A percentile compares a stretch with the other conserved stretches of the same genome.
These are phyloP conservation scores for Haberlea rhodopensis DNA, from an alignment of 257 asterid genomes.

Conservation along the genomic window DNA sequence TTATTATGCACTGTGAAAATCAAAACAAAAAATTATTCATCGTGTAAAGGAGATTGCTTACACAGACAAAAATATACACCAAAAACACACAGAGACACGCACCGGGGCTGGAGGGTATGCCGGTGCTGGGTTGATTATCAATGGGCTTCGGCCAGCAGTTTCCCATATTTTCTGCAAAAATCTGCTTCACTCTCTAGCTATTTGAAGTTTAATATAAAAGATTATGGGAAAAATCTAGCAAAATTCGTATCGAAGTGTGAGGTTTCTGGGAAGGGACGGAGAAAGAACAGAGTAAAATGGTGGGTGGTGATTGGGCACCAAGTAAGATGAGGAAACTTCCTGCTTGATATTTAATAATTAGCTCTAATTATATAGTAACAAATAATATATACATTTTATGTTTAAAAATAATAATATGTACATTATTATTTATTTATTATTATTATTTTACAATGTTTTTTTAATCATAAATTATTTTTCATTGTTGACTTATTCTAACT, in stretches of 20 bases:
- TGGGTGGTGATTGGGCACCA: conserved; percentile 14
- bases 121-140: conserved; percentile 25
- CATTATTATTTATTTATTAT: too few relatives aligned
- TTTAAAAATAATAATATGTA: too few relatives aligned
- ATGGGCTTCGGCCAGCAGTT: conserved; percentile 47
- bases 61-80: too few relatives aligned
- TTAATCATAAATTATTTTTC: too few relatives aligned
- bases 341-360: too few relatives aligned
- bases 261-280: conserved; percentile 27
- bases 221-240: too few relatives aligned
- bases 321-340: background rate
- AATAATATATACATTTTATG: too few relatives aligned
- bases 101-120: conserved; percentile 38
- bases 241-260: conserved; percentile 9
- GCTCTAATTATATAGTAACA: too few relatives aligned
- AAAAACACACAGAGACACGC: background rate
- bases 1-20: conserved; percentile 1
- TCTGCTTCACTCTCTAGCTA: background rate
- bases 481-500: too few relatives aligned
- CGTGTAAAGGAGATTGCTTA: too few relatives aligned
- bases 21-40: background rate
- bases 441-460: too few relatives aligned
- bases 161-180: conserved; percentile 49
- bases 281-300: conserved; percentile 16
- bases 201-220: background rate